phyloP scores from a whole-genome alignment of 768 basidiomycete genomes.

The Tubosaeta brunneosetosa region DNA sequence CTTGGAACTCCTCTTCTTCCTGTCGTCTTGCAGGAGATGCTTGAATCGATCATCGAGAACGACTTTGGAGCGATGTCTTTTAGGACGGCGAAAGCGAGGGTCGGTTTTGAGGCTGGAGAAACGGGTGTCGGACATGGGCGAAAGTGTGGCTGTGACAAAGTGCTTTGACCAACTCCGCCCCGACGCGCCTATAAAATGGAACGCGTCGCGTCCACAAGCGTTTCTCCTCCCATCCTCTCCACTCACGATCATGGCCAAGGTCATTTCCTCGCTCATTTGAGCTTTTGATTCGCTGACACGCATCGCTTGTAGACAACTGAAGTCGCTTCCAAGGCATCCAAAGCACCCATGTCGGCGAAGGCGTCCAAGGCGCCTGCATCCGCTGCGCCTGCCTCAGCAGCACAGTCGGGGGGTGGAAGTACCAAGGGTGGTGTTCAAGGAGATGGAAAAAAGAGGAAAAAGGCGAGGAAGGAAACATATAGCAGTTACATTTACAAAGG shows the following conservation, averaged over 20 bases:
- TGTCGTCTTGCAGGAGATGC: slow-evolving; percentile 55
- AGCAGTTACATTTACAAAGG: slow-evolving; percentile 65
- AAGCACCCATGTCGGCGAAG: slow-evolving; percentile 36
- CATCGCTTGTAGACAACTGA: not conserved
- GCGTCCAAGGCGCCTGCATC: slow-evolving; percentile 51
- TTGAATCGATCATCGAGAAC: slow-evolving; percentile 92
- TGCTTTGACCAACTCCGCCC: slow-evolving; percentile 8
- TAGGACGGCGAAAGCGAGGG: slow-evolving; percentile 86
- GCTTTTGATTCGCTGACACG: not conserved
- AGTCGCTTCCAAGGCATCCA: slow-evolving; percentile 24
- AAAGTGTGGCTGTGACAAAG: not conserved
- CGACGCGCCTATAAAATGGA: slow-evolving; percentile 16
- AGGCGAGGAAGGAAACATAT: slow-evolving; percentile 56
- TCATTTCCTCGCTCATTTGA: not conserved
- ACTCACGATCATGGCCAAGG: not conserved
- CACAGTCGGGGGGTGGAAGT: slow-evolving; percentile 31
- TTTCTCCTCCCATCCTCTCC: no score
- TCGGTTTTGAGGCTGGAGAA: slow-evolving; percentile 86
- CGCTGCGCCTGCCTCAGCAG: slow-evolving; percentile 28
- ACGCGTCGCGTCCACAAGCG: not conserved
- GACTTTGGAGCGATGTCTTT: slow-evolving; percentile 75
- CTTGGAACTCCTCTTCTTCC: slow-evolving; percentile 36
- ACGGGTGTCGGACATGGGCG: slow-evolving; percentile 70
- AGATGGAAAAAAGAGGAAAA: slow-evolving; percentile 51
- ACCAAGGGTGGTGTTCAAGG: slow-evolving; percentile 10